These are phyloP conservation scores for Comarum palustre DNA, from an alignment of 306 rosid species.

Conservation along the genomic window DNA sequence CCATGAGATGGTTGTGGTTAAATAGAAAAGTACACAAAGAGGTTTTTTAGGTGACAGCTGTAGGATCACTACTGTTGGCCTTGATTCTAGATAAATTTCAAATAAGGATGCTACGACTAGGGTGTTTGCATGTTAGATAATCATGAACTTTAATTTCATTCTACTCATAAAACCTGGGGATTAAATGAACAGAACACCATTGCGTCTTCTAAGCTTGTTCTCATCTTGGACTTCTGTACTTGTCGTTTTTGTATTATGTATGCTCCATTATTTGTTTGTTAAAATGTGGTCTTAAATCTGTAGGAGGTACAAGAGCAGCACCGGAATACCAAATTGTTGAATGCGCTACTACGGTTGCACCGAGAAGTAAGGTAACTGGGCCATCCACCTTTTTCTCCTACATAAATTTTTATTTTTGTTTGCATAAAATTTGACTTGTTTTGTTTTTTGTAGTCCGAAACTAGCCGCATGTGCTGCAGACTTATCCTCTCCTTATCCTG, in stretches of 20 bases:
- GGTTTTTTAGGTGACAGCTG: background rate
- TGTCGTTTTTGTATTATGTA: conserved; percentile 5
- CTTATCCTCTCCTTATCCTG: conserved; percentile 73
- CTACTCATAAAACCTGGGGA: background rate
- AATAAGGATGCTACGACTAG: background rate
- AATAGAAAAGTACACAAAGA: background rate
- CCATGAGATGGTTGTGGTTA: background rate
- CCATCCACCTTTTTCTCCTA: conserved; percentile 21
- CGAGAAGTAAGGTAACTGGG: conserved; percentile 79
- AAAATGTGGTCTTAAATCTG: conserved; percentile 27
- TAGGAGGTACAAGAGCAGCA: conserved; percentile 95
- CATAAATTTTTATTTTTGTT: conserved; percentile 21
- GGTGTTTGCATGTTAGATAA: background rate
- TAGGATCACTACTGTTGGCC: background rate
- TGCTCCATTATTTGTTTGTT: background rate
- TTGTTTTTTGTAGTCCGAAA: conserved; percentile 71
- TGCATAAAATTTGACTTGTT: conserved; percentile 30
- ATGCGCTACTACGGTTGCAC: conserved; percentile 80
- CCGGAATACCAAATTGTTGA: conserved; percentile 83
- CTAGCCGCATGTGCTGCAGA: conserved; percentile 87
- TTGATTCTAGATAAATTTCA: background rate
- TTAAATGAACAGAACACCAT: background rate
- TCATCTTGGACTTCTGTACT: background rate
- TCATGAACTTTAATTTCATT: background rate
- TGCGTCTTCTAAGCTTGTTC: background rate